A percentile compares a stretch with the other conserved stretches of the same genome.
phyloP scores from a whole-genome alignment of 2,329 filamentous ascomycete species.

The Alternaria burnsii region DNA sequence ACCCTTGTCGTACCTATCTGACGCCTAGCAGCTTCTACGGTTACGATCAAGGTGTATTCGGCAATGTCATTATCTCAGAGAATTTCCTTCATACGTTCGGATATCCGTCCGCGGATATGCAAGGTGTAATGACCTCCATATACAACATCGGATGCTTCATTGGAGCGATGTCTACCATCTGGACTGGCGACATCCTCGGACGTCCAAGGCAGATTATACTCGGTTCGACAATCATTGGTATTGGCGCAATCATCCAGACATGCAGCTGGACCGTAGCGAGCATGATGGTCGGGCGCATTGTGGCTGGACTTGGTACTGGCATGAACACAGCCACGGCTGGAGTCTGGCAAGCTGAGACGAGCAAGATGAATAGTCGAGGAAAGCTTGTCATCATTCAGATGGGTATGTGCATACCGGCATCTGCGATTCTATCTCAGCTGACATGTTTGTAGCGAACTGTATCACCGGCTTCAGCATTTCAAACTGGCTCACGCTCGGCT shows the following conservation, averaged over 20 bases:
- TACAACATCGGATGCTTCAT: conserved; percentile 57
- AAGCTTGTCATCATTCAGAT: conserved; percentile 58
- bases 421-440: not conserved
- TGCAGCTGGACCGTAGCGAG: conserved; percentile 48
- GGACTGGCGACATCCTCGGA: conserved; percentile 66
- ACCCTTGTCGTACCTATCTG: not conserved
- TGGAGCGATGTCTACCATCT: conserved; percentile 53
- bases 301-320: conserved; percentile 57
- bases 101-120: conserved; percentile 42
- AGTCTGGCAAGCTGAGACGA: conserved; percentile 59
- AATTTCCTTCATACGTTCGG: conserved; percentile 43
- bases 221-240: conserved; percentile 57
- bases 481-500: conserved; percentile 55
- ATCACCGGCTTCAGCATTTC: conserved; percentile 56
- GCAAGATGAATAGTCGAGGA: conserved; percentile 57
- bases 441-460: conserved; percentile 46
- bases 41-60: conserved; percentile 48
- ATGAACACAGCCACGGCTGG: conserved; percentile 62
- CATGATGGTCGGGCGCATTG: conserved; percentile 52
- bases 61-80: conserved; percentile 47
- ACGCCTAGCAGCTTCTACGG: conserved; percentile 54
- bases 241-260: conserved; percentile 51
- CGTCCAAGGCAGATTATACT: conserved; percentile 66
- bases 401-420: conserved; percentile 30
- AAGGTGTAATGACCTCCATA: conserved; percentile 54